Percentiles rank a stretch among this genome's conserved stretches.
These are phyloP conservation scores for Teratosphaeria epicoccoides DNA, from an alignment of 2,329 filamentous ascomycete species.

Conservation along the genomic window DNA sequence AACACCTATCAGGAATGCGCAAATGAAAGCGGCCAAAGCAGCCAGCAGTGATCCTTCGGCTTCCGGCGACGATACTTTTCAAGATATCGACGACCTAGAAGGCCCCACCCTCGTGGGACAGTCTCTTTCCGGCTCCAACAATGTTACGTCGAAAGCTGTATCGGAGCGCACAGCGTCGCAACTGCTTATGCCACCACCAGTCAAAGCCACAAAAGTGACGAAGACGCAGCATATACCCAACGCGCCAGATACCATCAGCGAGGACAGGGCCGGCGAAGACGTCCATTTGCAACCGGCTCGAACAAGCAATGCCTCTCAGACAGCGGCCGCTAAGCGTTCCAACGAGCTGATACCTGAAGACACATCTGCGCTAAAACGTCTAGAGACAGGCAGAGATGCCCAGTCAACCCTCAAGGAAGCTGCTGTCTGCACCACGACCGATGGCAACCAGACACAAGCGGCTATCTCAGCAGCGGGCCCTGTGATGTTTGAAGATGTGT, in stretches of 20 bases:
- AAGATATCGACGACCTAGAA: constrained; percentile 7
- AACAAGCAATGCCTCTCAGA: not conserved
- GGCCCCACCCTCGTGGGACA: constrained; percentile 4
- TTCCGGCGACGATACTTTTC: constrained; percentile 3
- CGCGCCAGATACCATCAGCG: not conserved
- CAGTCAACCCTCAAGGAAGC: too few species aligned
- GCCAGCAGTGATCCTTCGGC: not conserved
- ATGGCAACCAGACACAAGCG: not conserved
- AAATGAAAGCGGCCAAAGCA: not conserved
- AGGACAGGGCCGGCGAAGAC: not conserved
- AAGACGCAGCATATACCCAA: not conserved
- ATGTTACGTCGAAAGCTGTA: not conserved
- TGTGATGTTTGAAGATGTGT: not conserved
- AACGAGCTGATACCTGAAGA: not conserved
- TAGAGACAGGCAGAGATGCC: not conserved
- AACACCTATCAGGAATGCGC: not conserved
- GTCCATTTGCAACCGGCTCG: not conserved
- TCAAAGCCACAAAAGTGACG: not conserved
- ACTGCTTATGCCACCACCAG: constrained; percentile 16
- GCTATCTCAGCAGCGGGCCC: too few species aligned
- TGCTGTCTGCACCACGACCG: too few species aligned
- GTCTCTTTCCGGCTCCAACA: not conserved
- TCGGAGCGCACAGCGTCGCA: constrained; percentile 12
- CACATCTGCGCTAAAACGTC: not conserved
- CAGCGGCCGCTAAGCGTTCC: not conserved